phyloP scores from a whole-genome alignment of 1,139 yeast genomes.

The Yamadazyma blattariae region DNA sequence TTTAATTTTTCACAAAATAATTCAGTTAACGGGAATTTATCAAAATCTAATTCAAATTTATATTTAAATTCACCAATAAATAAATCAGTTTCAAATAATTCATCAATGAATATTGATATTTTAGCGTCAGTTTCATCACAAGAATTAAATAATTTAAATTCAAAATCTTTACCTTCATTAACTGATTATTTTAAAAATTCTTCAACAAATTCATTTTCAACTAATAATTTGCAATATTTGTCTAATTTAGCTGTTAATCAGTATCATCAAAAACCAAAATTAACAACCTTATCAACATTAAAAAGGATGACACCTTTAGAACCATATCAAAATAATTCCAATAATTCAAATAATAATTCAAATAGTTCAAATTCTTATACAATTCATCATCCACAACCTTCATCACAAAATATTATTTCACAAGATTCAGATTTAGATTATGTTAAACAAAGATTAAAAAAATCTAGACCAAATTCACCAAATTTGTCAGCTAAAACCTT shows the following conservation, averaged over 20 bases:
- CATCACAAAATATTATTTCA: constrained; percentile 21
- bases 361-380: not conserved
- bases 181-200: constrained; percentile 49
- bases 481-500: constrained; percentile 32
- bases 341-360: not conserved
- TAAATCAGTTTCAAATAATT: constrained; percentile 6
- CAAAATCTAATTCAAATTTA: constrained; percentile 3
- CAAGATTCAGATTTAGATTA: constrained; percentile 47
- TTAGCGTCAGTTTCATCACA: constrained; percentile 82
- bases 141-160: constrained; percentile 57
- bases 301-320: constrained; percentile 57
- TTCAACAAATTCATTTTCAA: constrained; percentile 15
- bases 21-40: not conserved
- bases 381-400: constrained; percentile 2
- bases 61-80: constrained; percentile 6
- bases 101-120: constrained; percentile 59
- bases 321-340: constrained; percentile 3
- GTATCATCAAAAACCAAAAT: constrained; percentile 24
- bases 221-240: constrained; percentile 25
- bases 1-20: no score
- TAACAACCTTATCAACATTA: constrained; percentile 43
- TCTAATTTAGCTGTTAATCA: constrained; percentile 26
- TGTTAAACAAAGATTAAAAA: constrained; percentile 53
- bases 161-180: constrained; percentile 61
- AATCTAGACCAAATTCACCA: constrained; percentile 73